Conservation (phyloP, 2,329 filamentous ascomycete genomes). For the Cyphellophora attinorum region DNA sequence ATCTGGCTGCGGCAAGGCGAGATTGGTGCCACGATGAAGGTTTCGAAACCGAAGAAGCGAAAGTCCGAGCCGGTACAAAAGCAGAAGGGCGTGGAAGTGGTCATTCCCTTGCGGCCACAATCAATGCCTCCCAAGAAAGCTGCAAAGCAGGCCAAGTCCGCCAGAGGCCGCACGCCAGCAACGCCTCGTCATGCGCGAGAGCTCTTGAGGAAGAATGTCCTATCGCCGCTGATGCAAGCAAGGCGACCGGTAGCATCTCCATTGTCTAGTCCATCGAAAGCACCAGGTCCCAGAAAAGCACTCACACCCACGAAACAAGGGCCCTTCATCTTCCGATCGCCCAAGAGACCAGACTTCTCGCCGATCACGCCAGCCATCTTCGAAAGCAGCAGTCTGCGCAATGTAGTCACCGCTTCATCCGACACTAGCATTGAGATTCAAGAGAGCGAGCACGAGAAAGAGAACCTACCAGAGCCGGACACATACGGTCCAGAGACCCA, state of each 20-base stretch:
- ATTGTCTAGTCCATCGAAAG: no score
- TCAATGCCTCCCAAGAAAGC: no score
- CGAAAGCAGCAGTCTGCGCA: not conserved
- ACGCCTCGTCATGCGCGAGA: conserved; percentile 5
- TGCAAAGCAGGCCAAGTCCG: conserved; percentile 11
- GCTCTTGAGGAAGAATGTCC: conserved; percentile 6
- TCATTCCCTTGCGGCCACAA: no score
- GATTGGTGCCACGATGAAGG: conserved; percentile 15
- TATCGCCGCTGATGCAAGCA: conserved; percentile 12
- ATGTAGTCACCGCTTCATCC: not conserved
- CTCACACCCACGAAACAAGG: conserved; percentile 5
- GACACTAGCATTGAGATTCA: conserved; percentile 1
- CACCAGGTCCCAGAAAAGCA: no score
- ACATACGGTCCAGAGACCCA: no score
- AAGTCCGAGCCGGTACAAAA: no score
- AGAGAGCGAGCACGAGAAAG: not conserved
- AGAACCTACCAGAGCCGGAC: not conserved
- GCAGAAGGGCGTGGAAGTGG: conserved; percentile 6
- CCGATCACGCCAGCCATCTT: conserved; percentile 8
- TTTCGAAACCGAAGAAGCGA: conserved; percentile 19
- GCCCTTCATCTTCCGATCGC: no score
- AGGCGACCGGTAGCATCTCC: conserved; percentile 11
- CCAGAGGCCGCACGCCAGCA: no score
- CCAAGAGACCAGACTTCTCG: conserved; percentile 7
- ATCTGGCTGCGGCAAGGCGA: conserved; percentile 40